phyloP scores from a whole-genome alignment of 140 eudicot genomes.

The Anethum foeniculum region DNA sequence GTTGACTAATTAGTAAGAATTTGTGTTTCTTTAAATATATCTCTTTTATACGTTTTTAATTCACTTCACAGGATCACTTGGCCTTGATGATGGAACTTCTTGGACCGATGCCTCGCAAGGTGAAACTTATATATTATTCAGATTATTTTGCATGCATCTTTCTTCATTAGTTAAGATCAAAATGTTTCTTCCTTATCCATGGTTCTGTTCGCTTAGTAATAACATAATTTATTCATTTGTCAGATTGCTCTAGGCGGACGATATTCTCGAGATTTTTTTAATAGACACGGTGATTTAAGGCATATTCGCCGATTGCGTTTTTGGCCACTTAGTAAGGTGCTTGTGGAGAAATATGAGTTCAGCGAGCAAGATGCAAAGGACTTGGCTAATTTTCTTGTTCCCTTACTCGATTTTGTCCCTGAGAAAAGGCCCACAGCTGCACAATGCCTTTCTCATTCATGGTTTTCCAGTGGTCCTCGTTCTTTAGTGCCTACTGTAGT shows the following conservation, averaged over 20 bases:
- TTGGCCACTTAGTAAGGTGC: slow-evolving; percentile 84
- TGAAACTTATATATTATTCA: slow-evolving; percentile 14
- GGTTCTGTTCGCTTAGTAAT: not conserved
- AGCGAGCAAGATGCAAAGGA: slow-evolving; percentile 73
- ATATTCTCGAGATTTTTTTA: slow-evolving; percentile 76
- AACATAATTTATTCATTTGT: not conserved
- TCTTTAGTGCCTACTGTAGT: slow-evolving; percentile 27
- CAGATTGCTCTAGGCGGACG: slow-evolving; percentile 95
- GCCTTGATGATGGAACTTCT: slow-evolving; percentile 98
- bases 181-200: not conserved
- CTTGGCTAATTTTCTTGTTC: slow-evolving; percentile 74
- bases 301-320: slow-evolving; percentile 73
- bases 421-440: slow-evolving; percentile 92
- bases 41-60: not conserved
- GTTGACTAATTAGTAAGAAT: not conserved
- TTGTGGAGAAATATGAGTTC: slow-evolving; percentile 74
- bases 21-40: not conserved
- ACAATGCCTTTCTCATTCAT: slow-evolving; percentile 77
- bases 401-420: slow-evolving; percentile 85
- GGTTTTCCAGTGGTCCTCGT: slow-evolving; percentile 50
- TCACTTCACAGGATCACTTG: slow-evolving; percentile 63
- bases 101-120: slow-evolving; percentile 97
- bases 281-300: slow-evolving; percentile 85
- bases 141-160: not conserved
- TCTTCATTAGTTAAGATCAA: not conserved